Conservation (phyloP, 2,329 filamentous ascomycete genomes). For the Hypoxylon sp. region DNA sequence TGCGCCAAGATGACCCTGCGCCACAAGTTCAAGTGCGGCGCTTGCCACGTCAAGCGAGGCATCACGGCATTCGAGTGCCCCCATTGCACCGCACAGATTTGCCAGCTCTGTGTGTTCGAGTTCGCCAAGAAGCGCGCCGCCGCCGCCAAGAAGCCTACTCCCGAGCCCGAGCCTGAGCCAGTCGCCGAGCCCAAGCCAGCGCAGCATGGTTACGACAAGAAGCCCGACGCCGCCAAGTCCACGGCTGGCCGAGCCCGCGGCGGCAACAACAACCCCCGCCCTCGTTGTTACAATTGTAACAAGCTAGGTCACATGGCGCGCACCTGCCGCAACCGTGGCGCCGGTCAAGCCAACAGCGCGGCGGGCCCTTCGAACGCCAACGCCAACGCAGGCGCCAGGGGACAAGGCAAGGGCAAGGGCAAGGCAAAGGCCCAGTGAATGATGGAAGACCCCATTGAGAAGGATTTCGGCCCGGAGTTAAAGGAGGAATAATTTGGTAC, state of each 20-base stretch:
- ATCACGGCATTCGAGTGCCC: constrained; percentile 47
- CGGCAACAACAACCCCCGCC: too few relatives aligned
- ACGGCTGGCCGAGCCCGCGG: neutral
- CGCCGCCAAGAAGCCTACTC: constrained; percentile 3
- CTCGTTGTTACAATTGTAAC: constrained; percentile 3
- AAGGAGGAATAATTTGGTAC: too few relatives aligned
- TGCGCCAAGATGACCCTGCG: constrained; percentile 42
- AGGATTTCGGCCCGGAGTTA: neutral
- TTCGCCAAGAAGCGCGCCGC: constrained; percentile 37
- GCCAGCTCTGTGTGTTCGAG: constrained; percentile 44
- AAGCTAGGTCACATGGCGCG: constrained; percentile 7
- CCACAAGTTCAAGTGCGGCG: constrained; percentile 47
- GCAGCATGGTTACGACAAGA: neutral
- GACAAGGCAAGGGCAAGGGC: neutral
- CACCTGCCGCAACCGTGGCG: neutral
- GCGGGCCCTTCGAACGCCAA: neutral
- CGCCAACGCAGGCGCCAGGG: neutral
- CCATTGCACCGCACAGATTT: constrained; percentile 46
- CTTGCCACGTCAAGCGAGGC: constrained; percentile 43
- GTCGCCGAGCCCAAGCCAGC: neutral
- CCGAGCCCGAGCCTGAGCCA: neutral
- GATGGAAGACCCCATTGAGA: too few relatives aligned
- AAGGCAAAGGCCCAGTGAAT: neutral
- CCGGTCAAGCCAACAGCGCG: neutral
- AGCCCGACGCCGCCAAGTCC: neutral